Percentiles rank a stretch among this genome's conserved stretches.
These are phyloP conservation scores for Metschnikowia drakensbergensis DNA, from an alignment of 805 yeast species.

Conservation along the genomic window DNA sequence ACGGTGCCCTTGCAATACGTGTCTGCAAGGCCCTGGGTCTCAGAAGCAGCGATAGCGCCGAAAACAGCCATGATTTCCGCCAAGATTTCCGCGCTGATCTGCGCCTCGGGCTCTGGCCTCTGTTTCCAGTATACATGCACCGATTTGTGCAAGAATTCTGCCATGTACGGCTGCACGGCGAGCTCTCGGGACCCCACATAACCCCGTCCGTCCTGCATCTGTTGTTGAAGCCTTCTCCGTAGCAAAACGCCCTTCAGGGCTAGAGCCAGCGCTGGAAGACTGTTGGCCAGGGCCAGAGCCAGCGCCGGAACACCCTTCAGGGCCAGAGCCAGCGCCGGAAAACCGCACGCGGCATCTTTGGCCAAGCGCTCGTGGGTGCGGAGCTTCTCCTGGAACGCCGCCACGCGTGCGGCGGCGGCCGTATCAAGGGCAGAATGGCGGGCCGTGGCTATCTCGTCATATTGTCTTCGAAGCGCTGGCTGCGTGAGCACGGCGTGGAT, in stretches of 20 bases:
- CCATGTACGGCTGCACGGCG: conserved; percentile 8
- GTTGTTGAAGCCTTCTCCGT: conserved; percentile 10
- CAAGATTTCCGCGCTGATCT: conserved; percentile 32
- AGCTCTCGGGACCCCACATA: conserved; percentile 23
- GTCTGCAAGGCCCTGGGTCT: conserved; percentile 7
- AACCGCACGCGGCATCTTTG: too few species aligned
- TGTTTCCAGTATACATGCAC: conserved; percentile 46
- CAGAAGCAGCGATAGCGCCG: conserved; percentile 31
- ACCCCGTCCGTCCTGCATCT: conserved; percentile 5
- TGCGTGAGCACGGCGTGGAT: conserved; percentile 31
- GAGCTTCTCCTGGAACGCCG: conserved; percentile 28
- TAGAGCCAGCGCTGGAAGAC: conserved; percentile 15
- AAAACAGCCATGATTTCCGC: conserved; percentile 42
- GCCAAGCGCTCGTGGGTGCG: conserved; percentile 19
- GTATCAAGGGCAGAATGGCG: not conserved
- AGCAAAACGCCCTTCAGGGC: conserved; percentile 22
- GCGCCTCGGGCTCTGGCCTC: conserved; percentile 30
- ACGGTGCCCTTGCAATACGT: conserved; percentile 40
- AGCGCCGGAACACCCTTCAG: too few species aligned
- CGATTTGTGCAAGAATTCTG: conserved; percentile 4
- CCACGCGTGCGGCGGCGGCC: conserved; percentile 19
- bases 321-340: too few species aligned
- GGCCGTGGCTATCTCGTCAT: conserved; percentile 27
- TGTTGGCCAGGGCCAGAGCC: too few species aligned
- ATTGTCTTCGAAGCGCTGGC: conserved; percentile 23